Conservation (phyloP, 306 rosid genomes). For the Pterocarpus santalinus region DNA sequence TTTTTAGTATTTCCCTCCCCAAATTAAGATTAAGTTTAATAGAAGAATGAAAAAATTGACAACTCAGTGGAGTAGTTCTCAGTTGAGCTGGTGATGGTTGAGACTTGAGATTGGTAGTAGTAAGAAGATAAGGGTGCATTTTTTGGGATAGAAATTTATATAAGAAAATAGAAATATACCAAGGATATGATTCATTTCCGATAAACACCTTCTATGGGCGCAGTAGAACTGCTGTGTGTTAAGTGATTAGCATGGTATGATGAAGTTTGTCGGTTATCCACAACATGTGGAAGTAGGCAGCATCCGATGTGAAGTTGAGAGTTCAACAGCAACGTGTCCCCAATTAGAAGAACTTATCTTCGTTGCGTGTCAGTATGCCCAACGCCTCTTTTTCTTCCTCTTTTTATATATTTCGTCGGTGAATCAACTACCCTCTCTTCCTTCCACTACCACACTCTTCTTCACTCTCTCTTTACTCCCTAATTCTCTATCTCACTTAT, state of each 20-base stretch:
- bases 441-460: constrained; percentile 51
- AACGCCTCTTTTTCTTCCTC: constrained; percentile 17
- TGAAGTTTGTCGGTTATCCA: constrained; percentile 44
- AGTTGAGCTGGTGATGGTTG: neutral
- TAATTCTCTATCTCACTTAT: neutral
- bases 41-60: neutral
- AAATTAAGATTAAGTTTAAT: neutral
- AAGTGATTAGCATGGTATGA: constrained; percentile 12
- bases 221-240: too few relatives aligned
- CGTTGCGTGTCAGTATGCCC: constrained; percentile 55
- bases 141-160: too few relatives aligned
- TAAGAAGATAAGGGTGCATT: neutral
- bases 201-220: too few relatives aligned
- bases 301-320: neutral
- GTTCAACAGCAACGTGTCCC: constrained; percentile 53
- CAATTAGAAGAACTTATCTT: constrained; percentile 4
- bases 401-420: constrained; percentile 50
- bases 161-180: too few relatives aligned
- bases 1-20: neutral
- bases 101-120: neutral
- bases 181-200: too few relatives aligned
- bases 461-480: constrained; percentile 18
- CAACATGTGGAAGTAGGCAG: constrained; percentile 47
- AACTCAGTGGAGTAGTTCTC: neutral
- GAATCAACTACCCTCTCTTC: constrained; percentile 42